phyloP scores from a whole-genome alignment of 352 stramenopile genomes.

The Pythium myriotylum region DNA sequence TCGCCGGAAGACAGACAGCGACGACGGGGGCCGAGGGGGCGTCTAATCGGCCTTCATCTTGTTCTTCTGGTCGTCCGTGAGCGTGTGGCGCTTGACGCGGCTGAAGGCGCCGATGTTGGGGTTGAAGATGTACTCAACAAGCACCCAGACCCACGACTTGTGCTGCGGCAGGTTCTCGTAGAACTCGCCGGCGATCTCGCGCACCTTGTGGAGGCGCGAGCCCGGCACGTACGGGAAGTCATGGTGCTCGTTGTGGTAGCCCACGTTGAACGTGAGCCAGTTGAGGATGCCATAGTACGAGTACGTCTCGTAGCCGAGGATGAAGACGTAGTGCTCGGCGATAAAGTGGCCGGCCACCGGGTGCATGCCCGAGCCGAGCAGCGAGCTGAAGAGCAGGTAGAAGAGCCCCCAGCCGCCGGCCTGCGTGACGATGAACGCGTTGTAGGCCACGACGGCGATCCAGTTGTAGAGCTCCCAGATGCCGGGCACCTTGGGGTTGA shows the following conservation, averaged over 20 bases:
- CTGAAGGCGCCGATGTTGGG: constrained; percentile 92
- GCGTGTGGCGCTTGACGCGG: constrained; percentile 87
- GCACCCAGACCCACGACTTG: constrained; percentile 92
- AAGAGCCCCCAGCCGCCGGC: constrained; percentile 83
- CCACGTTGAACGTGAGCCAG: constrained; percentile 97
- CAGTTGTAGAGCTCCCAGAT: constrained; percentile 91
- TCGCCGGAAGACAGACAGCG: too few species aligned
- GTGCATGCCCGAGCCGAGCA: constrained; percentile 94
- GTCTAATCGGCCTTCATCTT: constrained; percentile 78
- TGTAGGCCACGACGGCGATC: constrained; percentile 79
- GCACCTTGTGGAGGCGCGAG: constrained; percentile 90
- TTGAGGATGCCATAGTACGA: constrained; percentile 98
- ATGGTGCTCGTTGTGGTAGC: constrained; percentile 99
- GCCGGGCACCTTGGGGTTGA: constrained; percentile 90
- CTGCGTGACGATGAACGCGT: constrained; percentile 76
- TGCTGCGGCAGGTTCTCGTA: constrained; percentile 95
- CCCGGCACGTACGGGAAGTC: constrained; percentile 95
- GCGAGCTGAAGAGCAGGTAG: constrained; percentile 92
- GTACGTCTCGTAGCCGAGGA: constrained; percentile 95
- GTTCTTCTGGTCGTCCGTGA: constrained; percentile 52
- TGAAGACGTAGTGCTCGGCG: constrained; percentile 97
- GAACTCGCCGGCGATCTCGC: constrained; percentile 92
- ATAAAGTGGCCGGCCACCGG: constrained; percentile 98
- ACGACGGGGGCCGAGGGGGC: neutral
- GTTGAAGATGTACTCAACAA: constrained; percentile 95